Conservation (phyloP, 169 alveolate species). For the Eimeria tenella region DNA sequence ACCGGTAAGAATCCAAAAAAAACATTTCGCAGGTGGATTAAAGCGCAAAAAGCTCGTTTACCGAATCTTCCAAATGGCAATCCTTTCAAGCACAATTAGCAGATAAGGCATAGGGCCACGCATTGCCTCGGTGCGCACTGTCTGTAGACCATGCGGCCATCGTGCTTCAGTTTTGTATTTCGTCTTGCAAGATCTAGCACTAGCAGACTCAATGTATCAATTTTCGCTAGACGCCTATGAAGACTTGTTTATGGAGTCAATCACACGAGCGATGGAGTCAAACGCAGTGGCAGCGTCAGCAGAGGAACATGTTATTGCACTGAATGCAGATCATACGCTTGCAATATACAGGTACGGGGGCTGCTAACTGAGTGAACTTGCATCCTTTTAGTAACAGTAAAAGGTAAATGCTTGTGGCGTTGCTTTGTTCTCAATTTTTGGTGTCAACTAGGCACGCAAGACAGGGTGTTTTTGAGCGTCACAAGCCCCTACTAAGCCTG, state of each 20-base stretch:
- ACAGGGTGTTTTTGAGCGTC: slow-evolving; percentile 95
- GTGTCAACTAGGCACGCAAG: slow-evolving; percentile 87
- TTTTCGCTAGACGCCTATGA: slow-evolving; percentile 94
- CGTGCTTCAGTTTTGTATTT: slow-evolving; percentile 95
- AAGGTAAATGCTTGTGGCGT: no score
- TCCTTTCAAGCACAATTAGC: background rate
- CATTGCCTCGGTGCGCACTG: background rate
- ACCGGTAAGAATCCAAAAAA: slow-evolving; percentile 71
- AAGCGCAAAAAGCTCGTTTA: no score
- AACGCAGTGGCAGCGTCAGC: slow-evolving; percentile 83
- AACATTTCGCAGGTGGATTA: no score
- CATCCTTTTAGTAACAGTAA: background rate
- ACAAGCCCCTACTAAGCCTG: slow-evolving; percentile 93
- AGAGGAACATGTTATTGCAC: slow-evolving; percentile 89
- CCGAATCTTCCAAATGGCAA: no score
- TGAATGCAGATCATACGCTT: slow-evolving; percentile 89
- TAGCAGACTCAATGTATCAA: slow-evolving; percentile 96
- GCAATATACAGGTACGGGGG: slow-evolving; percentile 83
- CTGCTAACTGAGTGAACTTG: background rate
- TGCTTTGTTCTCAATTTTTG: background rate
- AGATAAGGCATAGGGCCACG: background rate
- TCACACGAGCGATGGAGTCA: slow-evolving; percentile 87
- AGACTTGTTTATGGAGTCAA: slow-evolving; percentile 90
- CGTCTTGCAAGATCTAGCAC: slow-evolving; percentile 92
- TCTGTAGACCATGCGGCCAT: slow-evolving; percentile 91